Evolutionary conservation across 176 grass and related monocot genomes (phyloP).

Genomic region (Tillandsia fasciculata): DNA sequence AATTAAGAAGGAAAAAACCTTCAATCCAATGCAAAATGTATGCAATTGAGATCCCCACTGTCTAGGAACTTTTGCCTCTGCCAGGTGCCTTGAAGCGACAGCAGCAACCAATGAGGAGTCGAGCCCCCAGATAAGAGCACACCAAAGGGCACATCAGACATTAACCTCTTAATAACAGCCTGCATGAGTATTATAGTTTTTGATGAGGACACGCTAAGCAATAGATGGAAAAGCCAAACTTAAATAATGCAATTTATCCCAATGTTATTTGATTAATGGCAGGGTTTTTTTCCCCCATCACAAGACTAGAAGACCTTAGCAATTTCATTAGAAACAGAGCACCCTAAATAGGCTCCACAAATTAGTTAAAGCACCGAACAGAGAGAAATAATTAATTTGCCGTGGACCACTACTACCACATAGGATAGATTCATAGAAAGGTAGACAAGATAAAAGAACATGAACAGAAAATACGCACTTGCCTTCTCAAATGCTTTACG

Average conservation of each 20-base stretch:
- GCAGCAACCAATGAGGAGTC: conserved; percentile 97
- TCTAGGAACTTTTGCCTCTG: conserved; percentile 50
- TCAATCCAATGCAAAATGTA: conserved; percentile 88
- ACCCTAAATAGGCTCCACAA: no score
- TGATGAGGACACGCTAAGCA: not conserved
- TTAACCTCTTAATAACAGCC: conserved; percentile 89
- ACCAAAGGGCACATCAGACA: conserved; percentile 99
- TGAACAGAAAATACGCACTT: conserved; percentile 18
- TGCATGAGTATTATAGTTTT: conserved; percentile 21
- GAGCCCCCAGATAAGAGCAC: conserved; percentile 96
- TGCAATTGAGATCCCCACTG: conserved; percentile 96
- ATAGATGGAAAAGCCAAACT: not conserved
- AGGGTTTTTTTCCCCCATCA: no score
- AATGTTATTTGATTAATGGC: no score
- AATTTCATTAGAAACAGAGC: no score
- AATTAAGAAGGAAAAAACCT: conserved; percentile 35
- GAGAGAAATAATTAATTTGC: no score
- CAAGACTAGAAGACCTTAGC: no score
- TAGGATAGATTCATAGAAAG: no score
- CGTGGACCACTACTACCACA: no score
- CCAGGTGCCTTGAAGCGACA: conserved; percentile 63
- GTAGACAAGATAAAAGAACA: conserved; percentile 8
- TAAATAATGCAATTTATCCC: no score
- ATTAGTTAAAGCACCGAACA: no score
- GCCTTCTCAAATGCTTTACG: conserved; percentile 85